These are phyloP conservation scores for Suillus sp. DNA, from an alignment of 768 basidiomycete species.

Conservation along the genomic window DNA sequence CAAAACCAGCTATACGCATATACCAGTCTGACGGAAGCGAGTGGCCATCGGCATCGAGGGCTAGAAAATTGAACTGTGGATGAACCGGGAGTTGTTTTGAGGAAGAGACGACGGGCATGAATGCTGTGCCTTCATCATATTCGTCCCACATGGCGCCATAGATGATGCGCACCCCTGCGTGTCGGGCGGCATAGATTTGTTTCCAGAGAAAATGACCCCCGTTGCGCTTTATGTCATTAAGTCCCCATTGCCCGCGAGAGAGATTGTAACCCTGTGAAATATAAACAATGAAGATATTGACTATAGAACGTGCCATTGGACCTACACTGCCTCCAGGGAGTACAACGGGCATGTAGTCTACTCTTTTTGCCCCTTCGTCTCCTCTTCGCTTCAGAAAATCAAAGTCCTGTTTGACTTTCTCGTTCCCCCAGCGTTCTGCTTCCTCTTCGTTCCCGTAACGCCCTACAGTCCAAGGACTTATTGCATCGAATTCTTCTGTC, in stretches of 20 bases:
- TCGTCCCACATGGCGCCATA: not conserved
- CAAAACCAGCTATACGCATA: not conserved
- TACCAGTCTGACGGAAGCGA: constrained; percentile 1
- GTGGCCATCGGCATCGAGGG: not conserved
- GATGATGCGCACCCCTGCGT: constrained; percentile 2
- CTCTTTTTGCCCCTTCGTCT: not conserved
- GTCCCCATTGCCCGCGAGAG: not conserved
- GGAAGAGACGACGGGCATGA: not conserved
- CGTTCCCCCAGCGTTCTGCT: not conserved
- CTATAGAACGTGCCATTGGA: not conserved
- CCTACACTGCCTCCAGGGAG: constrained; percentile 2
- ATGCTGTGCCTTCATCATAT: not conserved
- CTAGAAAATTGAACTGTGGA: not conserved
- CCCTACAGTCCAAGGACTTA: not conserved
- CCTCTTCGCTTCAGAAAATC: not conserved
- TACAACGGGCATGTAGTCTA: not conserved
- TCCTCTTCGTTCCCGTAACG: not conserved
- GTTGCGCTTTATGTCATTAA: not conserved
- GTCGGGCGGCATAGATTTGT: not conserved
- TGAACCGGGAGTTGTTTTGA: not conserved
- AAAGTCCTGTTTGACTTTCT: constrained; percentile 3
- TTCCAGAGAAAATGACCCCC: not conserved
- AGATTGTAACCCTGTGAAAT: not conserved
- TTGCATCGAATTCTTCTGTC: not conserved
- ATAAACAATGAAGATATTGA: not conserved